Conservation (phyloP, 352 stramenopile species). For the Phytophthora europaea region DNA sequence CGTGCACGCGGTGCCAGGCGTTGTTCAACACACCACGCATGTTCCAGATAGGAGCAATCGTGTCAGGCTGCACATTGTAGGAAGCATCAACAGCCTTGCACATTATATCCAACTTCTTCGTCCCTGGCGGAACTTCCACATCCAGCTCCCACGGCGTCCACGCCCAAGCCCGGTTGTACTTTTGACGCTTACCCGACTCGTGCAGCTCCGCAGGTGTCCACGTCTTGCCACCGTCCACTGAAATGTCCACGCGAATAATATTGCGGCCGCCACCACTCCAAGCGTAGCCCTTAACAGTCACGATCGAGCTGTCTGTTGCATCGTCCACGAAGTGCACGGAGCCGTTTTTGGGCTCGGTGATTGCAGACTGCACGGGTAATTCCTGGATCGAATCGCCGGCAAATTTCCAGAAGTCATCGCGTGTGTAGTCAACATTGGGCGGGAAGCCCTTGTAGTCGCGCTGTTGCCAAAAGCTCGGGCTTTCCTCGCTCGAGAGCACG, state of each 20-base stretch:
- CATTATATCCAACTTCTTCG: constrained; percentile 87
- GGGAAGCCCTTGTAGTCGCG: constrained; percentile 93
- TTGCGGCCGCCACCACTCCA: constrained; percentile 95
- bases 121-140: constrained; percentile 88
- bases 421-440: constrained; percentile 88
- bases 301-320: constrained; percentile 65
- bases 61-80: constrained; percentile 98
- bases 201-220: constrained; percentile 93
- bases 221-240: constrained; percentile 93
- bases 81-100: constrained; percentile 96
- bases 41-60: constrained; percentile 97
- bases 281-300: constrained; percentile 95
- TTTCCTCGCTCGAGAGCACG: constrained; percentile 81
- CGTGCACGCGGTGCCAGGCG: constrained; percentile 93
- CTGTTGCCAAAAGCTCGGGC: constrained; percentile 93
- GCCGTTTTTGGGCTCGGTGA: constrained; percentile 86
- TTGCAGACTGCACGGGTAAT: constrained; percentile 91
- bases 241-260: constrained; percentile 98
- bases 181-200: constrained; percentile 86
- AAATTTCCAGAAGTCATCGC: constrained; percentile 87
- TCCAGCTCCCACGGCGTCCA: constrained; percentile 97
- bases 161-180: constrained; percentile 93
- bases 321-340: constrained; percentile 59
- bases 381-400: constrained; percentile 92
- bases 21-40: constrained; percentile 98